phyloP scores from a whole-genome alignment of 805 yeast species.

The Kluyveromyces aestuarii region DNA sequence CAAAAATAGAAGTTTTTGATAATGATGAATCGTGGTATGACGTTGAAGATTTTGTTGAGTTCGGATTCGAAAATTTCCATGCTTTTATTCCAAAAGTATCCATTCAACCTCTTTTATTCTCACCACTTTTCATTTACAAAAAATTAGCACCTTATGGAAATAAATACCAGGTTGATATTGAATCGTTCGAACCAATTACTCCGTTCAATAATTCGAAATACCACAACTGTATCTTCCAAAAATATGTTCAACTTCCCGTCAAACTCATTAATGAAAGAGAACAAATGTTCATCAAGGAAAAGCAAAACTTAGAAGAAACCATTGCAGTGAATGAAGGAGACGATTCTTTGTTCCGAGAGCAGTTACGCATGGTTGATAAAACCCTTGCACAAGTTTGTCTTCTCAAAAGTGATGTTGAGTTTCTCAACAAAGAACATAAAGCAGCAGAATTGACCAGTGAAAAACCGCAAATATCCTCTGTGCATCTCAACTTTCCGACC shows the following conservation, averaged over 20 bases:
- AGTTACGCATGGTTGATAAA: slow-evolving; percentile 5
- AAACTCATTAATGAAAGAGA: slow-evolving; percentile 14
- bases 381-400: slow-evolving; percentile 1
- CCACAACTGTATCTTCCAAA: slow-evolving; percentile 50
- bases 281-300: slow-evolving; percentile 30
- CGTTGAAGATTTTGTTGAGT: slow-evolving; percentile 50
- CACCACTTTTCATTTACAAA: slow-evolving; percentile 62
- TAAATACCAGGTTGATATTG: slow-evolving; percentile 31
- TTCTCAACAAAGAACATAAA: neutral
- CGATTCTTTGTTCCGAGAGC: slow-evolving; percentile 5
- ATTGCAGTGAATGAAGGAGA: slow-evolving; percentile 20
- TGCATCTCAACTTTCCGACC: neutral
- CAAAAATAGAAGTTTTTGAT: slow-evolving; percentile 34
- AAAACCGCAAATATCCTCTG: neutral
- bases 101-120: slow-evolving; percentile 52
- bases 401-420: neutral
- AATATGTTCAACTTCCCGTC: slow-evolving; percentile 15
- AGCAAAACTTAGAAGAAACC: slow-evolving; percentile 34
- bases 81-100: slow-evolving; percentile 34
- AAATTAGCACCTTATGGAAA: slow-evolving; percentile 50
- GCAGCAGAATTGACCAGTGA: slow-evolving; percentile 12
- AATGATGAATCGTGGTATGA: slow-evolving; percentile 56
- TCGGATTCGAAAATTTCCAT: slow-evolving; percentile 34
- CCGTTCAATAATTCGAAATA: slow-evolving; percentile 48
- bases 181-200: slow-evolving; percentile 24